Percentiles rank a stretch among this genome's conserved stretches.
Evolutionary conservation across 306 rosid genomes (phyloP).

Genomic region (Sicyos baderoa): DNA sequence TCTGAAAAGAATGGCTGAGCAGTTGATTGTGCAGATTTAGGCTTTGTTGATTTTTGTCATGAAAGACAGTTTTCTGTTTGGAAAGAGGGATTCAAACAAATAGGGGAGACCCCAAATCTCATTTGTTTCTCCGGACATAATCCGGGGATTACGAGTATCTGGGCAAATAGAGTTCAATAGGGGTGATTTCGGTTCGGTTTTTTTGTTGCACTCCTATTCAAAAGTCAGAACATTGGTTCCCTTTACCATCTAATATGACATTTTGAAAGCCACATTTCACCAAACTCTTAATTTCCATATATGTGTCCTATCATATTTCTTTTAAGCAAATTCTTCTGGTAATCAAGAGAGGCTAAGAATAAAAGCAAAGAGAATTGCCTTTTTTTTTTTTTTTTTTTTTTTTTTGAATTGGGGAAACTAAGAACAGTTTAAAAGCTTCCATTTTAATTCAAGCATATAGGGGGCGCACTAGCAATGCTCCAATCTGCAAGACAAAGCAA

Average conservation of each 20-base stretch:
- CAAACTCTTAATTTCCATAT: neutral
- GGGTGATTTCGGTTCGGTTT: too few species aligned
- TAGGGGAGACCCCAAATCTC: neutral
- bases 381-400: neutral
- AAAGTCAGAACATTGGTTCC: neutral
- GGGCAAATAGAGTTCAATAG: neutral
- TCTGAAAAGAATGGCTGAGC: neutral
- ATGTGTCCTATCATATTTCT: slow-evolving; percentile 2
- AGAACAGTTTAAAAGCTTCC: slow-evolving; percentile 41
- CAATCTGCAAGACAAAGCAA: slow-evolving; percentile 67
- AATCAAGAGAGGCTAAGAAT: neutral
- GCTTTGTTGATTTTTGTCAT: neutral
- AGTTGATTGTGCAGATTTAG: neutral
- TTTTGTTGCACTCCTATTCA: too few species aligned
- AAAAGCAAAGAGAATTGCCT: slow-evolving; percentile 1
- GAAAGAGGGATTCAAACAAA: neutral
- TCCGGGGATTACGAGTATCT: neutral
- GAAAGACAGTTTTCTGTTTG: neutral
- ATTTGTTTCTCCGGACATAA: neutral
- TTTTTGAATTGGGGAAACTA: neutral
- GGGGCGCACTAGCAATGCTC: slow-evolving; percentile 1
- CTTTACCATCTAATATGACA: neutral
- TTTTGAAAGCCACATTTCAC: neutral
- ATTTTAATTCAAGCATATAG: slow-evolving; percentile 71
- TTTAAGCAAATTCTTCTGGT: slow-evolving; percentile 13